Base-by-base conservation (phyloP, 768 basidiomycete genomes). In the Phanerochaete sordida region DNA sequence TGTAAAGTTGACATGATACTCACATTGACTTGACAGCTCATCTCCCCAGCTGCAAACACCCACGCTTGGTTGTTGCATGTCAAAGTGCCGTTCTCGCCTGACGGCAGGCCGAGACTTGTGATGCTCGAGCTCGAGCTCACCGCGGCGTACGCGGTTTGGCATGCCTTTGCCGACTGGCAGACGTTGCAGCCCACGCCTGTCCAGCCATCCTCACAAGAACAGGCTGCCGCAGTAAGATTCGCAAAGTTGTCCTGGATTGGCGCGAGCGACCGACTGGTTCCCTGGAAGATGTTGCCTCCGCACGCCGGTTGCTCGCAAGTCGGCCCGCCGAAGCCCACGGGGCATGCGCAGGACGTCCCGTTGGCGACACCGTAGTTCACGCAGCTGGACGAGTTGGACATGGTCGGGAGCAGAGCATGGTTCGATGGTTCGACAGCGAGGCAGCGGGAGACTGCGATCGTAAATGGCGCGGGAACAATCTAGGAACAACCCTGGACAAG, bases 21-120 rank as follows among this genome's bases (percentile, higher is more conserved):
- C 73, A 93, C 93, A 58, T 83, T 78, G 13, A 96, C 93, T 57
- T 79, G 75, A 74, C 95, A 98, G 63, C 90, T 91, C 79, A 95
- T 85, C 70, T 94, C 85, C 3, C 91, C 82, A 2, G 88, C 81
- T 1, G 93, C 86, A 66, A 81, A 96, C 9, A 95, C 90, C 50
- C 78, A 77, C 0, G 93, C 81, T 8, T 79, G 65, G 12, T 81
- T 81, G 65, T 85, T 93, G 74, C 94, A 96, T 1, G 84, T 80
- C 63, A 95, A 68, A 2, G 87, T 87, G n/a, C 79, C 72, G 62
- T 94, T 91, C 43, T 79, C 70, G 7, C 76, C 76, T 56, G 52
- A 50, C 44, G 58, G 49, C 46, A 1, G 66, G 62, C 60, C 16
- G 3, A 73, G 37, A 1, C 60, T 62, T 11, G 70, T 62, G 11